Base-by-base conservation (phyloP, 148 eudicot species). In the Chenopodium suecicum region DNA sequence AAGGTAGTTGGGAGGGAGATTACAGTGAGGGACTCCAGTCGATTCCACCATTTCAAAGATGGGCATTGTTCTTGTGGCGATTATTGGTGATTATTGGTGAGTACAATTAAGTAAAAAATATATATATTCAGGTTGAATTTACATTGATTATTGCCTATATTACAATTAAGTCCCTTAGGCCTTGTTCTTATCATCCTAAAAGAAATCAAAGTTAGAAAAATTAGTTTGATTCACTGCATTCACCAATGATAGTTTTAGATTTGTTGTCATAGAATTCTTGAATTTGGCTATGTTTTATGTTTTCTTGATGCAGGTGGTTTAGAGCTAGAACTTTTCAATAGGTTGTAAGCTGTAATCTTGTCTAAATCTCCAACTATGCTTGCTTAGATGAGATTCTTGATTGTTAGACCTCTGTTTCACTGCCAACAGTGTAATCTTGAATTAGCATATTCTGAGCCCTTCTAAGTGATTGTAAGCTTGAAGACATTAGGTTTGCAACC, bases 11-110 rank as follows among this genome's bases (percentile, higher is more conserved):
- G 88, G 48, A 84, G 96, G 83, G 92, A 89, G 84, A 92, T 94
- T 50, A 92, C 92, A 4, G 96, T 92, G 2, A 89, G 98, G 83
- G 98, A 94, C 85, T 91, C 93, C 4, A 94, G 91, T 78, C 90
- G 96, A 86, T 94, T 92, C 73, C 98, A 94, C 84, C 98, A 89
- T 85, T 94, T 91, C 78, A 88, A 75, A 88, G 86, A 90, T 74
- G 98, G 92, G 52, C 56, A 56, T 81, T 93, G 92, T 80, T 93
- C 91, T 32, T 91, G 91, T 82, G 86, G 83, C 44, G 95, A 92
- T 91, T 94, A 89, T 77, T 94, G 98, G 98, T 93, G 85, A 91
- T 14, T 56, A 14, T 17, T 56, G 62, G 7, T 50, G 54, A 50
- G 16, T 50, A 56, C 22, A 56, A 4, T 14, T 56, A 12, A 14